Evolutionary conservation across 192 early-diverging fungal species (phyloP), one percentile per base, ranked within the genome.

Genomic region (Umbelopsis sp.): DNA sequence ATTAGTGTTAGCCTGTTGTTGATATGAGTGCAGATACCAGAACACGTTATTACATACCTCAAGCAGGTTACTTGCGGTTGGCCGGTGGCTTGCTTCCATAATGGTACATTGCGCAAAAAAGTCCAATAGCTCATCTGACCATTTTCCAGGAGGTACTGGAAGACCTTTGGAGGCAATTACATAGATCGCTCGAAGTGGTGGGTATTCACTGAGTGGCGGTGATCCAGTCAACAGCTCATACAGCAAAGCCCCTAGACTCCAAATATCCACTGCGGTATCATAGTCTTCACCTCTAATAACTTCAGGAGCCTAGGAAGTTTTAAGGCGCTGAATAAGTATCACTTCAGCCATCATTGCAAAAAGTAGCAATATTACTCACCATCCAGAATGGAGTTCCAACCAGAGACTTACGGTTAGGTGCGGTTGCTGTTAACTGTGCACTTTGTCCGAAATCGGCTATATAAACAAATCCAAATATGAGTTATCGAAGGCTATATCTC

Each of bases 381-480:
- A 96, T 96, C 95, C 95, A 95, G 82, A 92, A 96, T 9, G 95
- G 91, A 21, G 94, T 95, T 29, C 87, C 94, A 1, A 90, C 93
- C 77, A 93, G 89, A 9, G 91, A 93, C 20, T 88, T 89, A 45
- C 94, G 85, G 73, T 92, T 91, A 51, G 88, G 87, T 66, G 89
- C 84, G 70, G 86, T 88, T 70, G 90, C 90, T 1, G 91, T 90
- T 34, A 96, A 84, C 76, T 94, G 90, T 1, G 93, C 95, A 68
- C 92, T 95, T 74, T 94, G 94, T 1, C 95, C 95, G 83, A 97
- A 97, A 79, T 97, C 95, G 31, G 56, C 56, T 62, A 7, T 20
- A 29, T 29, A 62, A 62, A 29, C 10, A 34, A 36, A 16, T 34
- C 31, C 24, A n/a, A 53, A 53, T 12, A 22, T 12, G 21, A 53